Conservation (phyloP, 805 yeast species). For the Monosporozyma unispora region DNA sequence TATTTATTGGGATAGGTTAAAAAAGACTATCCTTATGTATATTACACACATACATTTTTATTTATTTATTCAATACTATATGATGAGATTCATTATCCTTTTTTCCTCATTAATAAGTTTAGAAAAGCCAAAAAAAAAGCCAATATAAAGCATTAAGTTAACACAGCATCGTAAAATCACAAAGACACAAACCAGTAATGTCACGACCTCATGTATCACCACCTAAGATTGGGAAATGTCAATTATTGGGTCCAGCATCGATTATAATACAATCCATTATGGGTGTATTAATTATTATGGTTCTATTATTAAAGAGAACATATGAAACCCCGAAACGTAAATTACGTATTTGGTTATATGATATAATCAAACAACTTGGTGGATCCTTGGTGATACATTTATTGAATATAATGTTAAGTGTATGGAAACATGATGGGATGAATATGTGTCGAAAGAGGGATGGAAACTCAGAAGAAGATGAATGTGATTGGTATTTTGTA, state of each 20-base stretch:
- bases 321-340: constrained; percentile 82
- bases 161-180: background rate
- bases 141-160: background rate
- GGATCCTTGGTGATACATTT: constrained; percentile 84
- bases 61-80: too few species aligned
- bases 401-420: constrained; percentile 63
- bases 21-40: too few species aligned
- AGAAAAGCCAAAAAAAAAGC: too few species aligned
- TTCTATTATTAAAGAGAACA: constrained; percentile 65
- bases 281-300: constrained; percentile 68
- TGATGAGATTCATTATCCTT: too few species aligned
- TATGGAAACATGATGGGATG: constrained; percentile 33
- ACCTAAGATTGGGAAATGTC: constrained; percentile 32
- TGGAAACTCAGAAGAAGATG: constrained; percentile 41
- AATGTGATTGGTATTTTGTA: constrained; percentile 93
- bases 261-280: constrained; percentile 63
- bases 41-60: too few species aligned
- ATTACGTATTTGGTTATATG: constrained; percentile 82
- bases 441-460: background rate
- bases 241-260: constrained; percentile 79
- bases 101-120: too few species aligned
- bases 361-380: constrained; percentile 78
- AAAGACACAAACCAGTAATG: background rate
- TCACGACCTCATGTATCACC: background rate
- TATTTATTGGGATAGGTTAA: too few species aligned